Evolutionary conservation across 106 monocot genomes (phyloP).

Genomic region (Dendrobium catenatum): DNA sequence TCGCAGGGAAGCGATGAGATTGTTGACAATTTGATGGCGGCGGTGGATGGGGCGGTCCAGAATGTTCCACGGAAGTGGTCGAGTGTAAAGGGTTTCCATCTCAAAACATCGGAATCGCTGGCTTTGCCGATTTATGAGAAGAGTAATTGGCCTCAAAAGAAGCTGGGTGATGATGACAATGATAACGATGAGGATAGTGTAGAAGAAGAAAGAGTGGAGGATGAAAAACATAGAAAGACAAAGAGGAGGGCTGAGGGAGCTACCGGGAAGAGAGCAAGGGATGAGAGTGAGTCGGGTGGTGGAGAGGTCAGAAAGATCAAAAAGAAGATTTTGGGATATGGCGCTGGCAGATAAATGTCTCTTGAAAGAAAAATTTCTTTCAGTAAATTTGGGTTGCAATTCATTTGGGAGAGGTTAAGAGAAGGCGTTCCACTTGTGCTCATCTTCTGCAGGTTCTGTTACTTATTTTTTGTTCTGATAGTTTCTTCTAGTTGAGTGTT

Average conservation of each 20-base stretch:
- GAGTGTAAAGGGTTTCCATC: constrained; percentile 10
- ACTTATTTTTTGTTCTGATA: no score
- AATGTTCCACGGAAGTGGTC: constrained; percentile 13
- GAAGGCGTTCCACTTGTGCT: no score
- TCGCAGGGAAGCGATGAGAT: constrained; percentile 8
- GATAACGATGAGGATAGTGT: background rate
- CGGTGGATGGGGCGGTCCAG: constrained; percentile 11
- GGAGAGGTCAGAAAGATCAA: background rate
- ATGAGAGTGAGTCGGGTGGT: background rate
- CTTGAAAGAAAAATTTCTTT: background rate
- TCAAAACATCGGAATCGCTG: constrained; percentile 14
- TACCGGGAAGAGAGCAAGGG: background rate
- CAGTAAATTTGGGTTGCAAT: no score
- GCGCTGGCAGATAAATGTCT: background rate
- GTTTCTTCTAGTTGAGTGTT: no score
- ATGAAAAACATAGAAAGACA: background rate
- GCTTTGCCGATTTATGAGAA: constrained; percentile 17
- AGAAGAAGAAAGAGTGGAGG: background rate
- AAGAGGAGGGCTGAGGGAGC: background rate
- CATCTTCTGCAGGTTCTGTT: no score
- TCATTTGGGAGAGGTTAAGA: no score
- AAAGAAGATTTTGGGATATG: background rate
- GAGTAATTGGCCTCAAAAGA: background rate
- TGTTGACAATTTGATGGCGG: constrained; percentile 6
- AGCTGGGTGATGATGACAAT: background rate